phyloP scores from a whole-genome alignment of 2,329 filamentous ascomycete genomes.

The Sclerotinia borealis region DNA sequence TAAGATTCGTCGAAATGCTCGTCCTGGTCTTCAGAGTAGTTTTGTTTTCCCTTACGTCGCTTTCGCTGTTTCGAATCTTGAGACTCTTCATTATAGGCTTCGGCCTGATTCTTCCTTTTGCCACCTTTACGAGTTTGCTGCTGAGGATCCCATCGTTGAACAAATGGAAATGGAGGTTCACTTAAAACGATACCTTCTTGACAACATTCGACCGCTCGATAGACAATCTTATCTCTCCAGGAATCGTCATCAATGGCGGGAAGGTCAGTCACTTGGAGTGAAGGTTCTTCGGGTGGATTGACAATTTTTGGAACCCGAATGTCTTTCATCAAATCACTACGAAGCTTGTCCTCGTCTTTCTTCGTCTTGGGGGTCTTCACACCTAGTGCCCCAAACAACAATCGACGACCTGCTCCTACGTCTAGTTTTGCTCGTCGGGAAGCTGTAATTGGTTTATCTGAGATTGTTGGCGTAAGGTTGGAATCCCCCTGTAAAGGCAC shows the following conservation, averaged over 20 bases:
- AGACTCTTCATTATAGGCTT: constrained; percentile 37
- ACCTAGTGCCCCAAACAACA: constrained; percentile 68
- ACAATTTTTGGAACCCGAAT: constrained; percentile 38
- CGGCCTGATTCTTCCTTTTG: constrained; percentile 44
- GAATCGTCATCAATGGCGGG: constrained; percentile 48
- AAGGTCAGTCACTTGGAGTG: constrained; percentile 18
- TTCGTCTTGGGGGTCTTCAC: constrained; percentile 62
- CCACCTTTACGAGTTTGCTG: constrained; percentile 47
- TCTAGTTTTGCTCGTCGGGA: constrained; percentile 38
- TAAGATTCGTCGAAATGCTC: constrained; percentile 31
- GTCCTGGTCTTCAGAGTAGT: constrained; percentile 38
- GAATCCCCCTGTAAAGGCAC: background rate
- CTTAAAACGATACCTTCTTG: constrained; percentile 62
- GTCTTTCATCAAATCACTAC: constrained; percentile 52
- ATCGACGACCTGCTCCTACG: constrained; percentile 56
- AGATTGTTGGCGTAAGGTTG: background rate
- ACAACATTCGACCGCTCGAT: constrained; percentile 79
- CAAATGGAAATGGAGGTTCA: constrained; percentile 81
- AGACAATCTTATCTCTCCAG: constrained; percentile 69
- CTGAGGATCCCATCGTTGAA: constrained; percentile 81
- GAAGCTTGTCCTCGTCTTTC: constrained; percentile 59
- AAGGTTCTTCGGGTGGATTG: constrained; percentile 16
- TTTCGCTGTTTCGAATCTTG: constrained; percentile 45
- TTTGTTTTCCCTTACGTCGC: constrained; percentile 38
- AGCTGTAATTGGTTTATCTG: background rate